phyloP scores from a whole-genome alignment of 1,284 basidiomycete species.

The Apiotrichum sp. region DNA sequence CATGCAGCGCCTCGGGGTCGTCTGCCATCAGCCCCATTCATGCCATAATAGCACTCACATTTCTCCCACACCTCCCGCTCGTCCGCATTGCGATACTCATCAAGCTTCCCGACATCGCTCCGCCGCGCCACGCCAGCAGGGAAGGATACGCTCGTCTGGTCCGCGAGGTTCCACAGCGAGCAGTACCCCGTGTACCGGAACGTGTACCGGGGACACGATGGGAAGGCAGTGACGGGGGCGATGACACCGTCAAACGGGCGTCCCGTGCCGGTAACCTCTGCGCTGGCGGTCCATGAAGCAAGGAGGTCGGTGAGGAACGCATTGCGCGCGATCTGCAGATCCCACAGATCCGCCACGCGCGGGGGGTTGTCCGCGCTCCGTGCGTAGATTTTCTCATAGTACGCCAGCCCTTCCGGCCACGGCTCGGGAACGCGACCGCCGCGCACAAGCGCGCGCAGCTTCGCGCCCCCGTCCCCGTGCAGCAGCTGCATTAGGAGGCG shows the following conservation, averaged over 20 bases:
- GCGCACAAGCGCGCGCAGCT: conserved; percentile 1
- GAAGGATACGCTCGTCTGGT: conserved; percentile 58
- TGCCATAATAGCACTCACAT: conserved; percentile 25
- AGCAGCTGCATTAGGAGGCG: conserved; percentile 4
- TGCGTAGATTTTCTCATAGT: conserved; percentile 4
- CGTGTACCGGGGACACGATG: conserved; percentile 4
- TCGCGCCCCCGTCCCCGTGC: conserved; percentile 12
- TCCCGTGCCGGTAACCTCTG: conserved; percentile 10
- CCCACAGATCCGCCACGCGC: conserved; percentile 13
- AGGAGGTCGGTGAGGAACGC: conserved; percentile 11
- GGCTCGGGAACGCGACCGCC: conserved; percentile 15
- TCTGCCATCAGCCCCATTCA: conserved; percentile 52
- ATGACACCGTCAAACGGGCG: conserved; percentile 18
- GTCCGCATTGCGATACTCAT: conserved; percentile 47
- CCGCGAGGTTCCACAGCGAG: conserved; percentile 39
- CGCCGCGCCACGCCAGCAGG: conserved; percentile 56
- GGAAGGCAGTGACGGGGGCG: conserved; percentile 6
- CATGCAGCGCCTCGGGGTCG: conserved; percentile 53
- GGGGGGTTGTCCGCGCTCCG: conserved; percentile 7
- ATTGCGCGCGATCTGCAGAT: conserved; percentile 7
- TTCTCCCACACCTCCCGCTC: conserved; percentile 52
- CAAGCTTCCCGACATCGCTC: conserved; percentile 49
- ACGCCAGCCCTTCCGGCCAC: conserved; percentile 10
- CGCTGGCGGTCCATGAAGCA: conserved; percentile 5
- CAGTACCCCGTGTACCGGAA: conserved; percentile 15